These are phyloP conservation scores for Hymenoscyphus scutula DNA, from an alignment of 2,329 filamentous ascomycete genomes.

Conservation along the genomic window DNA sequence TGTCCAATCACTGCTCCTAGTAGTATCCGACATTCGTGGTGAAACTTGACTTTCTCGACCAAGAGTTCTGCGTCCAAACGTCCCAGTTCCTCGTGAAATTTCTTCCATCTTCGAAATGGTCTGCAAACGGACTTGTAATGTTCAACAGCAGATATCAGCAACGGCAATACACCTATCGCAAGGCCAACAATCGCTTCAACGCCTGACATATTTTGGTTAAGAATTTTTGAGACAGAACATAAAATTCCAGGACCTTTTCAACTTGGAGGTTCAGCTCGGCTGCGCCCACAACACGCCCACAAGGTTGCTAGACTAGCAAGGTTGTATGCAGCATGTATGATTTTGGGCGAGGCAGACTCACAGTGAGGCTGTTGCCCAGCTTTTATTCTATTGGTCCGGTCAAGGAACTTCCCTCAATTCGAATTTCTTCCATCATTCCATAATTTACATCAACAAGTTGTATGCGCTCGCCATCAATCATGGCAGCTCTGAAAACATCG, in stretches of 20 bases:
- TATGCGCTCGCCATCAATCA: not conserved
- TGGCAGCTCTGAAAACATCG: not conserved
- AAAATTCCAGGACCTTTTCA: no score
- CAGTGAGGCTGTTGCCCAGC: not conserved
- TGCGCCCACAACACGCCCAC: no score
- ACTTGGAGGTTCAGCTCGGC: no score
- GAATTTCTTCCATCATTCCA: no score
- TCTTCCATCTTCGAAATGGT: not conserved
- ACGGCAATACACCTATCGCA: not conserved
- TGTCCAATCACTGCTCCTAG: not conserved
- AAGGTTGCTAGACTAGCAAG: no score
- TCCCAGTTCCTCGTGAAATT: not conserved
- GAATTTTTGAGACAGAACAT: no score
- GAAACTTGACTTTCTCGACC: not conserved
- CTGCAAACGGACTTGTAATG: not conserved
- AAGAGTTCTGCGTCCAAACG: not conserved
- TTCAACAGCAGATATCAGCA: not conserved
- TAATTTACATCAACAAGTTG: not conserved
- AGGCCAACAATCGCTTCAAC: not conserved
- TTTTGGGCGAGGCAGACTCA: not conserved
- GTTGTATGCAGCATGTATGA: no score
- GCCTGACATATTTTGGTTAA: not conserved
- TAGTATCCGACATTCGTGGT: not conserved
- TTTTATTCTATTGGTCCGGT: no score
- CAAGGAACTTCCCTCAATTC: no score